These are phyloP conservation scores for Monosporozyma servazzii DNA, from an alignment of 805 yeast genomes.

Conservation along the genomic window DNA sequence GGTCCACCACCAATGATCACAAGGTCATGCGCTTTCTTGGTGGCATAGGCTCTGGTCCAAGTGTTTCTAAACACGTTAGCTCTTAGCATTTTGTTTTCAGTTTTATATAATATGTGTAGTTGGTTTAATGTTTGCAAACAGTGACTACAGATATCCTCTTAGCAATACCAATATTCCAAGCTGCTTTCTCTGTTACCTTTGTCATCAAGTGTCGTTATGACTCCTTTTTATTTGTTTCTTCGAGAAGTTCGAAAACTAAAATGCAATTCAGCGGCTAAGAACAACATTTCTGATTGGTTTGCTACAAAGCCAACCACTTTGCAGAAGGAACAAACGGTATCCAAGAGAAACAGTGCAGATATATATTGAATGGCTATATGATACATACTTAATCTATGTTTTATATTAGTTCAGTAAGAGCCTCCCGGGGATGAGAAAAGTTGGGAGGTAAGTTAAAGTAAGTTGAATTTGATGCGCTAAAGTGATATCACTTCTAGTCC, in stretches of 20 bases:
- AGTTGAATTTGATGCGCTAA: conserved; percentile 15
- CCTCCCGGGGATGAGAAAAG: conserved; percentile 24
- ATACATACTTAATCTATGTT: conserved; percentile 4
- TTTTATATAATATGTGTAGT: neutral
- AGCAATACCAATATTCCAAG: neutral
- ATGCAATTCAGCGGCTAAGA: neutral
- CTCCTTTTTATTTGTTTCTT: neutral
- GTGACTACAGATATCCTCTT: neutral
- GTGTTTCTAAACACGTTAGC: neutral
- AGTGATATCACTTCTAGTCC: conserved; percentile 8
- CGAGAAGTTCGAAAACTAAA: neutral
- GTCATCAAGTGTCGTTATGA: neutral
- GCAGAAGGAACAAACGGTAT: no score
- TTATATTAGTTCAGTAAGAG: conserved; percentile 2
- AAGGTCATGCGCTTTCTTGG: conserved; percentile 61
- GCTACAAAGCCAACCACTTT: neutral
- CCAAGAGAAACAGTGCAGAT: no score
- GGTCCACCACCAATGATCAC: conserved; percentile 99
- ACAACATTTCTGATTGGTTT: neutral
- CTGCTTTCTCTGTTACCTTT: neutral
- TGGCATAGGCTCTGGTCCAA: conserved; percentile 10
- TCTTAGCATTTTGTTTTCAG: neutral
- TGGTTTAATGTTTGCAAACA: neutral
- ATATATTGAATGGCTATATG: neutral
- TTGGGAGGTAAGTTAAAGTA: conserved; percentile 24